Conservation (phyloP, 2,329 filamentous ascomycete genomes). For the Penicillium aurantiogriseum region DNA sequence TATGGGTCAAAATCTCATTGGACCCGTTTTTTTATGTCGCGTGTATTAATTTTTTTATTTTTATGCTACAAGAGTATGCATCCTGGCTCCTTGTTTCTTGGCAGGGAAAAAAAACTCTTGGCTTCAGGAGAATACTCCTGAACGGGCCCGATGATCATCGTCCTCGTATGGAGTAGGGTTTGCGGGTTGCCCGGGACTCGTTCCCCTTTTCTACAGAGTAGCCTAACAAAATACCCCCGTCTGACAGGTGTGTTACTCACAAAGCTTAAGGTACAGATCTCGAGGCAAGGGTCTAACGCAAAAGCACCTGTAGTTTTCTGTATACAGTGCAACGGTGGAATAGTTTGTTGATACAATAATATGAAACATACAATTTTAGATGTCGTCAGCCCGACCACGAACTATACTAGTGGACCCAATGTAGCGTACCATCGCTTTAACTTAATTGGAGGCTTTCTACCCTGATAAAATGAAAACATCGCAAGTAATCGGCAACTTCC, state of each 20-base stretch:
- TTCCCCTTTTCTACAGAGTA: conserved; percentile 1
- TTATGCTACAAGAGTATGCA: not conserved
- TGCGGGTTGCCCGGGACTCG: not conserved
- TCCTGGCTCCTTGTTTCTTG: conserved; percentile 3
- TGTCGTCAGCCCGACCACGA: conserved; percentile 19
- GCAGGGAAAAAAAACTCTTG: not conserved
- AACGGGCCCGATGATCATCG: conserved; percentile 10
- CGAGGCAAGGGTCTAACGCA: not conserved
- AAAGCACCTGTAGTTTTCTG: not conserved
- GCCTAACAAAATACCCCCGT: not conserved
- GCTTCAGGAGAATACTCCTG: conserved; percentile 8
- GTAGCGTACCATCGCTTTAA: not conserved
- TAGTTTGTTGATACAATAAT: not conserved
- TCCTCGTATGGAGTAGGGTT: not conserved
- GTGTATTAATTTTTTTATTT: not conserved
- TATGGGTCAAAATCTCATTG: not conserved
- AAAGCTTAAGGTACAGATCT: not conserved
- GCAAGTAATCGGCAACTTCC: not conserved
- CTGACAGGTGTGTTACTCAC: not conserved
- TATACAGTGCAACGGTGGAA: not conserved
- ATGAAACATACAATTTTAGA: not conserved
- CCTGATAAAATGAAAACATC: not conserved
- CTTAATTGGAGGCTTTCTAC: not conserved
- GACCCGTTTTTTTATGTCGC: not conserved
- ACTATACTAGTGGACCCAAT: conserved; percentile 17